These are phyloP conservation scores for Parietichytrium sp. DNA, from an alignment of 108 stramenopile species.

Conservation along the genomic window DNA sequence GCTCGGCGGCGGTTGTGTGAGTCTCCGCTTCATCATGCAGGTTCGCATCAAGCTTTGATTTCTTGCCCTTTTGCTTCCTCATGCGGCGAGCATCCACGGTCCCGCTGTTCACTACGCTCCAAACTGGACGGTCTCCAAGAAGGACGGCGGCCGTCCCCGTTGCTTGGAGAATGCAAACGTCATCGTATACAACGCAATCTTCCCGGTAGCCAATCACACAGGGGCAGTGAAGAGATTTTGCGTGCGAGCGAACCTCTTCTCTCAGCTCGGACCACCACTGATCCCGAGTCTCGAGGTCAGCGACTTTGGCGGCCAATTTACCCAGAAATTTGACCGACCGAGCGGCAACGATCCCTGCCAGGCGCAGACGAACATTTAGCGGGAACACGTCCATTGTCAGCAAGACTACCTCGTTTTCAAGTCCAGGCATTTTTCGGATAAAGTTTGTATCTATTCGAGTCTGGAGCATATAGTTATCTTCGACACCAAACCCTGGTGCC, in stretches of 20 bases:
- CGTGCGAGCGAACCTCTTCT: conserved; percentile 89
- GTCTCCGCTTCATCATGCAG: too few relatives aligned
- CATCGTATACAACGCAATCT: conserved; percentile 88
- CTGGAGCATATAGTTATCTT: too few relatives aligned
- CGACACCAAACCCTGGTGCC: too few relatives aligned
- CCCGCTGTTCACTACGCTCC: too few relatives aligned
- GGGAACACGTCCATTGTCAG: conserved; percentile 6
- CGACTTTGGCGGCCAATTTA: conserved; percentile 74
- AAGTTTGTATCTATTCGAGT: neutral
- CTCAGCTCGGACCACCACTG: conserved; percentile 94
- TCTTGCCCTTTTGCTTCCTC: too few relatives aligned
- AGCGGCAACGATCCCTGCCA: conserved; percentile 89
- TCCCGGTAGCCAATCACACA: conserved; percentile 91
- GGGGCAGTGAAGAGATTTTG: conserved; percentile 80
- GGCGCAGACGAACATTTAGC: conserved; percentile 69
- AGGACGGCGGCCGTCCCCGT: conserved; percentile 85
- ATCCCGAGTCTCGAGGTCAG: conserved; percentile 90
- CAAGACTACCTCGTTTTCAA: neutral
- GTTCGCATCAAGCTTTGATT: too few relatives aligned
- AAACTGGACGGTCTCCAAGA: neutral
- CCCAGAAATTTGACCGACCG: conserved; percentile 90
- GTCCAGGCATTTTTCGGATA: conserved; percentile 7
- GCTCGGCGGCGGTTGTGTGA: too few relatives aligned
- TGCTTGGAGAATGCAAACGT: conserved; percentile 84
- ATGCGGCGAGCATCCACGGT: too few relatives aligned